Evolutionary conservation across 495 filamentous ascomycete species (phyloP).

Genomic region (Aspergillus funiculosus): DNA sequence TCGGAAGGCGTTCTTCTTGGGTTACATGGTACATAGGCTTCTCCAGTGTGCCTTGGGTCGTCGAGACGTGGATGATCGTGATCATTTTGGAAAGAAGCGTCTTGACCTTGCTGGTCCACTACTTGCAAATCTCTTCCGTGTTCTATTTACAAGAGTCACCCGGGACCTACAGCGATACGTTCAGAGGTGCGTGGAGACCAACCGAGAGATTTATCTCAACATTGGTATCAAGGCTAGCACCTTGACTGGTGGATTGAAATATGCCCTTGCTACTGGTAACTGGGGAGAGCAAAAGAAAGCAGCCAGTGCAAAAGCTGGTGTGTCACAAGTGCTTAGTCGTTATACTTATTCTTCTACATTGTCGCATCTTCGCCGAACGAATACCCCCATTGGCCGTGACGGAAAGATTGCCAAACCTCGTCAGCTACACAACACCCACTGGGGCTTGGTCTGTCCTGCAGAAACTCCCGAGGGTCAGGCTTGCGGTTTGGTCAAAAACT

Average conservation of each 20-base stretch:
- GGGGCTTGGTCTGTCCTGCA: conserved; percentile 95
- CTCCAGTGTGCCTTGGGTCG: conserved; percentile 87
- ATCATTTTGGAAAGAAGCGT: conserved; percentile 98
- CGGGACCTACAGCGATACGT: conserved; percentile 85
- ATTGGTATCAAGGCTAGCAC: conserved; percentile 87
- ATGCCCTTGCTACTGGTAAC: conserved; percentile 96
- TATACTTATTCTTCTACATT: conserved; percentile 96
- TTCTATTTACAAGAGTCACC: conserved; percentile 77
- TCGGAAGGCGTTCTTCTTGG: conserved; percentile 94
- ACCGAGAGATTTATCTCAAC: conserved; percentile 79
- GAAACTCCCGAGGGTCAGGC: conserved; percentile 98
- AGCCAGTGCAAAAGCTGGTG: conserved; percentile 84
- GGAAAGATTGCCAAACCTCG: conserved; percentile 98
- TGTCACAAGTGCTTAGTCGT: conserved; percentile 95
- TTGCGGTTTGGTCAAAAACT: conserved; percentile 96
- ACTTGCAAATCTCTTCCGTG: conserved; percentile 86
- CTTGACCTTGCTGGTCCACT: conserved; percentile 93
- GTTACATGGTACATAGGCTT: conserved; percentile 96
- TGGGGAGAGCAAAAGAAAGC: conserved; percentile 99
- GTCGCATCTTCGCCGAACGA: conserved; percentile 92
- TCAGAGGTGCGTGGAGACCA: conserved; percentile 82
- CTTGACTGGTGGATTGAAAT: conserved; percentile 88
- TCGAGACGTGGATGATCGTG: conserved; percentile 89
- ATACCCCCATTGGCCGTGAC: conserved; percentile 95
- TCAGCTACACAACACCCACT: conserved; percentile 97